Conservation (phyloP, 169 alveolate genomes). For the Babesia bigemina region DNA sequence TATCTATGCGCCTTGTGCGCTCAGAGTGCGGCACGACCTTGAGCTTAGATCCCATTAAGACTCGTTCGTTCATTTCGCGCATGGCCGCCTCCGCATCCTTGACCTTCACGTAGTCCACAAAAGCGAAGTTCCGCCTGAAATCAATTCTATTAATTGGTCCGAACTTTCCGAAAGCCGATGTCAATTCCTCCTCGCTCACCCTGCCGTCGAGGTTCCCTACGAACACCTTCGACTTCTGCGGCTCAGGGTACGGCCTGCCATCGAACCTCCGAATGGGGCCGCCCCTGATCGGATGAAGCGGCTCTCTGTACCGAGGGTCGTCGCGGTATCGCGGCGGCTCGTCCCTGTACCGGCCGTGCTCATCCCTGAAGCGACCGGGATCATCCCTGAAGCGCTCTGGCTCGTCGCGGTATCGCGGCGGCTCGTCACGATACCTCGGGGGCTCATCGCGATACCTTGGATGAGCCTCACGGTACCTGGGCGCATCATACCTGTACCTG, state of each 20-base stretch:
- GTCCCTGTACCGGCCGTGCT: slow-evolving; percentile 31
- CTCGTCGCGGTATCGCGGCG: slow-evolving; percentile 23
- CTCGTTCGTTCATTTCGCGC: slow-evolving; percentile 69
- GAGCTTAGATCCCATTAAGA: slow-evolving; percentile 69
- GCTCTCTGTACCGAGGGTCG: slow-evolving; percentile 20
- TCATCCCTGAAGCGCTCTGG: slow-evolving; percentile 17
- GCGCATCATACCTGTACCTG: slow-evolving; percentile 29
- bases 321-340: slow-evolving; percentile 23
- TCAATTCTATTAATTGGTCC: slow-evolving; percentile 80
- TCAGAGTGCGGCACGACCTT: slow-evolving; percentile 80
- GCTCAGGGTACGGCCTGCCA: slow-evolving; percentile 17
- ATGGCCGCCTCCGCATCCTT: slow-evolving; percentile 74
- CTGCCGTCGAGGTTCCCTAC: slow-evolving; percentile 82
- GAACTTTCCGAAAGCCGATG: slow-evolving; percentile 72
- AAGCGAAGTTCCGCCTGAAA: slow-evolving; percentile 81
- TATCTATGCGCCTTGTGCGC: slow-evolving; percentile 49
- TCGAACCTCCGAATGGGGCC: slow-evolving; percentile 23
- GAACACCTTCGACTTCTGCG: slow-evolving; percentile 76
- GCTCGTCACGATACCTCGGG: slow-evolving; percentile 32
- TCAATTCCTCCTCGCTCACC: slow-evolving; percentile 83
- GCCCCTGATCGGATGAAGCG: neutral
- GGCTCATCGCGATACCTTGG: slow-evolving; percentile 34
- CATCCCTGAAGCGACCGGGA: slow-evolving; percentile 35
- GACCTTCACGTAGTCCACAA: slow-evolving; percentile 75
- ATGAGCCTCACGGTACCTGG: slow-evolving; percentile 25